Evolutionary conservation across 176 grass and related monocot species (phyloP).

Genomic region (Echinochloa phyllopogon): DNA sequence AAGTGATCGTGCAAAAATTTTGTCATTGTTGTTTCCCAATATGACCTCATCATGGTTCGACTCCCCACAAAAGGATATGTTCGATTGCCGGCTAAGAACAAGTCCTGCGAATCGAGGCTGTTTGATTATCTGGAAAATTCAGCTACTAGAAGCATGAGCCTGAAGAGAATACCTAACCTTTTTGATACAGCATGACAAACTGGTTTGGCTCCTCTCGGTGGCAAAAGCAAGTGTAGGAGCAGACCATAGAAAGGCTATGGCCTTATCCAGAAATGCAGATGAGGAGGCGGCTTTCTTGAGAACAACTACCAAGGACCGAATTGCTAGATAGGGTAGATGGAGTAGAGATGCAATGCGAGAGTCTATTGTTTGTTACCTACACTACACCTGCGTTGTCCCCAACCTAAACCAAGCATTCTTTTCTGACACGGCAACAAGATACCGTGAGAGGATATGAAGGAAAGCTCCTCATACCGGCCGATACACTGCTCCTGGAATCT

Average conservation of each 20-base stretch:
- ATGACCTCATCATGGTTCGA: neutral
- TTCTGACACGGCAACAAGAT: neutral
- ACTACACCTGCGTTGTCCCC: conserved; percentile 33
- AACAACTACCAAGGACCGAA: conserved; percentile 24
- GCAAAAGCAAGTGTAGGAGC: conserved; percentile 29
- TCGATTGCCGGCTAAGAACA: neutral
- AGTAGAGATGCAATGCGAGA: conserved; percentile 17
- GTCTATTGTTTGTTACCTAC: conserved; percentile 38
- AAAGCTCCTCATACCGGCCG: neutral
- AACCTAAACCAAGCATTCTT: conserved; percentile 20
- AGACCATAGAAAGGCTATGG: conserved; percentile 44
- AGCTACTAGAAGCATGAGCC: conserved; percentile 21
- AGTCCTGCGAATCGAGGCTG: neutral
- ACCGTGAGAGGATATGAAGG: conserved; percentile 7
- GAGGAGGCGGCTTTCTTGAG: conserved; percentile 28
- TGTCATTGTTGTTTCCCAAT: neutral
- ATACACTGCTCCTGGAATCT: neutral
- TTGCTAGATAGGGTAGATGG: neutral
- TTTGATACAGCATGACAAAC: conserved; percentile 5
- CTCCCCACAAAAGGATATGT: neutral
- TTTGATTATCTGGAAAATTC: neutral
- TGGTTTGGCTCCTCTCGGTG: conserved; percentile 4
- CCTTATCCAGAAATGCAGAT: conserved; percentile 46
- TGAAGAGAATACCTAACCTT: neutral
- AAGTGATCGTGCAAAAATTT: neutral